phyloP scores from a whole-genome alignment of 2,329 filamentous ascomycete species.

The Fusarium citri region DNA sequence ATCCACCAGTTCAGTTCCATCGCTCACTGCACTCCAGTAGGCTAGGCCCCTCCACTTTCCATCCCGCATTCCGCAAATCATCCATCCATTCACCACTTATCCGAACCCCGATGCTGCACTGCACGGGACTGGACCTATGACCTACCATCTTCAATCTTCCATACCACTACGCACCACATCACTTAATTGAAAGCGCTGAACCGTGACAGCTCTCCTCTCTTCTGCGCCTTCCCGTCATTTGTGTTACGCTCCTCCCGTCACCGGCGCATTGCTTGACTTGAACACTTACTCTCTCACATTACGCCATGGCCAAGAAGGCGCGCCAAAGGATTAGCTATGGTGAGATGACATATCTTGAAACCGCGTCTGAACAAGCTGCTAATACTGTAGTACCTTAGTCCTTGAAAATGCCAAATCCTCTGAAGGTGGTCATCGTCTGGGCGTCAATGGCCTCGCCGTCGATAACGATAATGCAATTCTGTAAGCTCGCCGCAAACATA shows the following conservation, averaged over 20 bases:
- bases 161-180: constrained; percentile 15
- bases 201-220: not conserved
- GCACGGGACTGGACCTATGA: not conserved
- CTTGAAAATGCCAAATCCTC: constrained; percentile 69
- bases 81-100: constrained; percentile 22
- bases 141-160: constrained; percentile 18
- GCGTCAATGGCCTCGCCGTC: constrained; percentile 93
- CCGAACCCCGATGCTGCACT: not conserved
- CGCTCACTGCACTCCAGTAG: not conserved
- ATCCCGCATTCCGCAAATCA: constrained; percentile 42
- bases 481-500: constrained; percentile 64
- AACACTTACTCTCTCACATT: constrained; percentile 27
- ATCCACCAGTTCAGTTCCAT: constrained; percentile 18
- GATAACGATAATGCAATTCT: constrained; percentile 86
- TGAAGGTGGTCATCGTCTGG: constrained; percentile 86
- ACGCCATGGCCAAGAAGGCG: constrained; percentile 73
- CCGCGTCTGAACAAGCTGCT: constrained; percentile 1
- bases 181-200: not conserved
- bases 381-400: constrained; percentile 53
- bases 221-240: constrained; percentile 32
- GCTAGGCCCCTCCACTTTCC: constrained; percentile 38
- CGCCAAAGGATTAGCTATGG: constrained; percentile 79
- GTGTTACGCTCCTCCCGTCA: constrained; percentile 25
- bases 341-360: constrained; percentile 51
- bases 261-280: constrained; percentile 36